Conservation (phyloP, 768 basidiomycete genomes). For the Termitomyces sp. region DNA sequence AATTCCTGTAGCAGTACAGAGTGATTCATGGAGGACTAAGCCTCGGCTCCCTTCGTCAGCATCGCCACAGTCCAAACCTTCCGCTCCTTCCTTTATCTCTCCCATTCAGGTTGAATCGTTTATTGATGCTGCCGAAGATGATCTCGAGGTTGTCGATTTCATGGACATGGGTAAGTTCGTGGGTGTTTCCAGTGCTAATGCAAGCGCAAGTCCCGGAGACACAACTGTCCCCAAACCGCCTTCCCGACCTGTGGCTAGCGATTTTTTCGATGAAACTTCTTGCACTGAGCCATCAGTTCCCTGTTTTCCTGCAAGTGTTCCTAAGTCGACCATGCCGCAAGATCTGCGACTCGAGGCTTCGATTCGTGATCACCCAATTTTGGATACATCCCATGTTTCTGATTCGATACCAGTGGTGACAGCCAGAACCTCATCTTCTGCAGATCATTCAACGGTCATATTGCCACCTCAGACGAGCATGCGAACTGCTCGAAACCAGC, state of each 20-base stretch:
- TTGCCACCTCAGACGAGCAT: constrained; percentile 19
- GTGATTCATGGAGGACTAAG: constrained; percentile 66
- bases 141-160: constrained; percentile 78
- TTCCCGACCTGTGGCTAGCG: constrained; percentile 54
- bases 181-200: constrained; percentile 27
- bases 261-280: constrained; percentile 59
- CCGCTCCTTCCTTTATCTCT: constrained; percentile 24
- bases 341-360: not conserved
- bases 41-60: not conserved
- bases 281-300: constrained; percentile 10
- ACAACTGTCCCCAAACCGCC: constrained; percentile 18
- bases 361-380: not conserved
- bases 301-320: constrained; percentile 28
- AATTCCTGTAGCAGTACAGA: constrained; percentile 27
- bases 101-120: constrained; percentile 37
- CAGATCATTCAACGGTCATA: constrained; percentile 20
- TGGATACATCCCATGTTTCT: not conserved
- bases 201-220: constrained; percentile 16
- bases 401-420: not conserved
- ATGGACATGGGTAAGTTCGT: constrained; percentile 70
- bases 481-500: constrained; percentile 33
- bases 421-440: constrained; percentile 1
- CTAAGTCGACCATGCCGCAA: constrained; percentile 25
- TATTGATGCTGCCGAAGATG: constrained; percentile 44
- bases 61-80: constrained; percentile 8